Evolutionary conservation across 331 rosid species (phyloP).

Genomic region (Rhamnella rubrinervis): DNA sequence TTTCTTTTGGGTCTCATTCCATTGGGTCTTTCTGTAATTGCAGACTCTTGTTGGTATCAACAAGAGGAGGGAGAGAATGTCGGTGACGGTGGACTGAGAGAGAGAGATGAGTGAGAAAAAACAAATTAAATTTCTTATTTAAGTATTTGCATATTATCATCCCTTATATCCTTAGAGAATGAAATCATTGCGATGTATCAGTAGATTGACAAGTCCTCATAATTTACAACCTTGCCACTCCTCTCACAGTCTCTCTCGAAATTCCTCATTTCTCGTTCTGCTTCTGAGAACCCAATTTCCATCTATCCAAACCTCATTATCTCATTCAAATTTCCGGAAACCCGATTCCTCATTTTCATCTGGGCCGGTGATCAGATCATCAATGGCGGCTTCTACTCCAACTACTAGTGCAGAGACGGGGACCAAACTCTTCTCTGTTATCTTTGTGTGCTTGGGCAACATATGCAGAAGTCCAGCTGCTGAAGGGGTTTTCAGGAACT

Average conservation of each 20-base stretch:
- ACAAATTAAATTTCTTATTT: no score
- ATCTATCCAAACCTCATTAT: conserved; percentile 14
- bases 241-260: conserved; percentile 16
- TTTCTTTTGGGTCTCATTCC: no score
- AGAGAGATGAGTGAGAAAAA: no score
- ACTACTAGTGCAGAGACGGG: conserved; percentile 29
- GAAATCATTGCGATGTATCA: conserved; percentile 29
- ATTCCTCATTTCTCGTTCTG: conserved; percentile 18
- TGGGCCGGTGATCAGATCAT: conserved; percentile 35
- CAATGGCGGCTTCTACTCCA: conserved; percentile 59
- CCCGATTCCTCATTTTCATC: conserved; percentile 25
- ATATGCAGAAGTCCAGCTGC: conserved; percentile 94
- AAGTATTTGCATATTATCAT: no score
- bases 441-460: conserved; percentile 86
- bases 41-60: no score
- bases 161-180: conserved; percentile 9
- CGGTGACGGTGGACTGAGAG: no score
- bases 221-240: conserved; percentile 60
- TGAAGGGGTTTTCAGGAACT: conserved; percentile 81
- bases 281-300: conserved; percentile 19
- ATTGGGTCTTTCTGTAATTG: no score
- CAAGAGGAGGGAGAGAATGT: no score
- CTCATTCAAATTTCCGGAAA: conserved; percentile 23
- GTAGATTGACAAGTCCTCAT: background rate
- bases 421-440: conserved; percentile 62